Conservation (phyloP, 2,329 filamentous ascomycete genomes). For the Fusarium sambucinum region DNA sequence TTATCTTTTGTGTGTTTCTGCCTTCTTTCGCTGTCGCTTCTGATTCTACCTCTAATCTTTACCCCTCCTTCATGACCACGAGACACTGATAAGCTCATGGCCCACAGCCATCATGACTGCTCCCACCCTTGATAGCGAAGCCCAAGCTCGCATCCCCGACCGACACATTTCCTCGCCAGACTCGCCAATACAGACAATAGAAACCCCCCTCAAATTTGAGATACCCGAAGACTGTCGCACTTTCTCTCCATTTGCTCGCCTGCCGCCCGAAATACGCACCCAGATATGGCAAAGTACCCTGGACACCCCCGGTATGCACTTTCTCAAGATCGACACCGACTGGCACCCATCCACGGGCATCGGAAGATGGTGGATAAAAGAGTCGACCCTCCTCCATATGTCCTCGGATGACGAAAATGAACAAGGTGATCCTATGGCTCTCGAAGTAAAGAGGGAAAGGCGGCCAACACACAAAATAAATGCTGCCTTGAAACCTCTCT, state of each 20-base stretch:
- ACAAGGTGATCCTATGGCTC: conserved; percentile 38
- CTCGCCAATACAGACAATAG: neutral
- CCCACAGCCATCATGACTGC: conserved; percentile 40
- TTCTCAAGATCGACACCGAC: conserved; percentile 48
- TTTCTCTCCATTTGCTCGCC: conserved; percentile 50
- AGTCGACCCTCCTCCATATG: conserved; percentile 1
- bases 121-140: conserved; percentile 19
- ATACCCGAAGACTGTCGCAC: conserved; percentile 50
- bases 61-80: conserved; percentile 37
- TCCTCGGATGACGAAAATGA: conserved; percentile 30
- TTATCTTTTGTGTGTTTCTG: neutral
- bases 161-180: neutral
- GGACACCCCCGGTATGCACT: conserved; percentile 53
- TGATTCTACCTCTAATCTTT: neutral
- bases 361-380: conserved; percentile 45
- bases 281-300: conserved; percentile 53
- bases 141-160: conserved; percentile 2
- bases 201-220: conserved; percentile 48
- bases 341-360: conserved; percentile 22
- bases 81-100: conserved; percentile 39
- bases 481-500: conserved; percentile 45
- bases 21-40: neutral
- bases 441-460: conserved; percentile 44
- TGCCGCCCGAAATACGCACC: conserved; percentile 54
- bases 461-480: conserved; percentile 31